Evolutionary conservation across 805 yeast genomes (phyloP).

Genomic region (Limtongozyma cylindracea): DNA sequence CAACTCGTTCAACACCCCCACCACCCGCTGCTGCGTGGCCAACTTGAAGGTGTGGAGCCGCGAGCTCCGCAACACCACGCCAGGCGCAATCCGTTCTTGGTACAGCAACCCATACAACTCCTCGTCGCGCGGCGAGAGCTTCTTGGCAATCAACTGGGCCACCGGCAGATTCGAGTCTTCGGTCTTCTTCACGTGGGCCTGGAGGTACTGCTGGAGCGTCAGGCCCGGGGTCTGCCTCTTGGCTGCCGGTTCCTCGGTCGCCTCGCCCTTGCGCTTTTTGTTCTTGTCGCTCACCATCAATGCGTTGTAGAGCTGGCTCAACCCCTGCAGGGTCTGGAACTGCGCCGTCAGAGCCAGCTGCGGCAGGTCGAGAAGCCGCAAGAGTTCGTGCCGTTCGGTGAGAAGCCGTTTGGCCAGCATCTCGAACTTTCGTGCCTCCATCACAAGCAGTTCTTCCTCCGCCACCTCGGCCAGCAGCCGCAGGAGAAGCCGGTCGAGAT

Average conservation of each 20-base stretch:
- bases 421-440: conserved; percentile 84
- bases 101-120: conserved; percentile 63
- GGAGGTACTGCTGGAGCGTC: conserved; percentile 14
- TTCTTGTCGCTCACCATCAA: conserved; percentile 48
- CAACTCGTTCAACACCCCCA: conserved; percentile 41
- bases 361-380: conserved; percentile 71
- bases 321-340: conserved; percentile 65
- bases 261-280: conserved; percentile 20
- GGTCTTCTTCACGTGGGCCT: conserved; percentile 18
- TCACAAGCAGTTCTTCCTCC: conserved; percentile 83
- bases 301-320: conserved; percentile 64
- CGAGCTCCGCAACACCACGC: conserved; percentile 61
- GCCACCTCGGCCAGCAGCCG: conserved; percentile 94
- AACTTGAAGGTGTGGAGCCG: no score
- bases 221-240: conserved; percentile 31
- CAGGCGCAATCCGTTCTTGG: conserved; percentile 55
- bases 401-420: conserved; percentile 77
- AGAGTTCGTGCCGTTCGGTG: conserved; percentile 52
- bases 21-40: conserved; percentile 11
- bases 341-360: conserved; percentile 48
- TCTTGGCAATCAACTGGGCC: conserved; percentile 20
- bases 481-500: conserved; percentile 47
- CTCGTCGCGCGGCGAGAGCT: conserved; percentile 54
- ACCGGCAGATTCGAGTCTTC: conserved; percentile 12
- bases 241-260: conserved; percentile 21